These are phyloP conservation scores for Candida hungchunana DNA, from an alignment of 805 yeast genomes.

Conservation along the genomic window DNA sequence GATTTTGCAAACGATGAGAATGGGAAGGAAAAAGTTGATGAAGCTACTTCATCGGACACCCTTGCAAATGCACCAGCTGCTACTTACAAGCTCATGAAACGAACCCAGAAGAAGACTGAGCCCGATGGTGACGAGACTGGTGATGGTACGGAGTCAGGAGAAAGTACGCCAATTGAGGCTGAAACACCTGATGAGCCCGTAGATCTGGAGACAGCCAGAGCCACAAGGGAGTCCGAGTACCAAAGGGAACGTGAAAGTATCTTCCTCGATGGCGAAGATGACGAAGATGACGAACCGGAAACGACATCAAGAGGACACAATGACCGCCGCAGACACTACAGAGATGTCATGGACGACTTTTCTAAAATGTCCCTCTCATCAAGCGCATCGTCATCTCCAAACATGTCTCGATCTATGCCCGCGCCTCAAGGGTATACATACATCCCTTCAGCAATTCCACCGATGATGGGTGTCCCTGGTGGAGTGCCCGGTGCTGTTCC, in stretches of 20 bases:
- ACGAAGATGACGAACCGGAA: slow-evolving; percentile 20
- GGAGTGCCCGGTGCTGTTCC: too few relatives aligned
- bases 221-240: slow-evolving; percentile 41
- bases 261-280: slow-evolving; percentile 30
- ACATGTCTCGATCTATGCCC: too few relatives aligned
- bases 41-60: not conserved
- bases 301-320: too few relatives aligned
- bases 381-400: slow-evolving; percentile 3
- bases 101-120: not conserved
- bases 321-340: too few relatives aligned
- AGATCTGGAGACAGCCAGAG: slow-evolving; percentile 31
- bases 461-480: not conserved
- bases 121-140: not conserved
- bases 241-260: slow-evolving; percentile 37
- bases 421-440: not conserved
- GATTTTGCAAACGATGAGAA: too few relatives aligned
- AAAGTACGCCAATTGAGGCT: not conserved
- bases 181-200: slow-evolving; percentile 1
- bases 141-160: not conserved
- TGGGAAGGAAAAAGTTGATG: not conserved
- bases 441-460: not conserved
- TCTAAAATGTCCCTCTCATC: slow-evolving; percentile 2
- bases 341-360: slow-evolving; percentile 7
- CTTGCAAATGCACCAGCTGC: not conserved
- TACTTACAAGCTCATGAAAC: slow-evolving; percentile 1